These are phyloP conservation scores for Chimonanthus salicifolius DNA, from an alignment of 164 flowering plant species.

Conservation along the genomic window DNA sequence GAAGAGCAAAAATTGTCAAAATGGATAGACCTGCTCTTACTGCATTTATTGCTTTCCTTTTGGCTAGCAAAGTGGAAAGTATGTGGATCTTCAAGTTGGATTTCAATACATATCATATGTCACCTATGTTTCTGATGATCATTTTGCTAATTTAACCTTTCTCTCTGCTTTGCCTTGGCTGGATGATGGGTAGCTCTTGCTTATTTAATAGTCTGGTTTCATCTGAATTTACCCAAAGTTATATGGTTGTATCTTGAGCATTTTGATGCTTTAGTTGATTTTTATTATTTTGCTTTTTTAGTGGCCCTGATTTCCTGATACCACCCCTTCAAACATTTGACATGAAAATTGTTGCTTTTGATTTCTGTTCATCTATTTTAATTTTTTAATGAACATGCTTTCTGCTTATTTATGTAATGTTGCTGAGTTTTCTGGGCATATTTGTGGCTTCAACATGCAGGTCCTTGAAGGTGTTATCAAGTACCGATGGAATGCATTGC, in stretches of 20 bases:
- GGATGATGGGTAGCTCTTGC: background rate
- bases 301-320: too few species aligned
- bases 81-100: too few species aligned
- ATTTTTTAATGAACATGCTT: background rate
- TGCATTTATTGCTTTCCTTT: too few species aligned
- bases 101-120: too few species aligned
- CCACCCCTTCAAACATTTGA: too few species aligned
- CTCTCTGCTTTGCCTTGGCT: background rate
- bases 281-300: background rate
- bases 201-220: background rate
- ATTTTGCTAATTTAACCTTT: too few species aligned
- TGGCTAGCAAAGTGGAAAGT: too few species aligned
- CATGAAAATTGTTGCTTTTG: too few species aligned
- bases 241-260: background rate
- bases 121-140: too few species aligned
- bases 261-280: background rate
- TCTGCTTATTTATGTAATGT: background rate
- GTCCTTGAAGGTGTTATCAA: slow-evolving; percentile 96
- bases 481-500: slow-evolving; percentile 98
- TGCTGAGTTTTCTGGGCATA: background rate
- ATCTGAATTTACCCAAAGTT: background rate
- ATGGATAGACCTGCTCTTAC: too few species aligned
- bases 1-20: too few species aligned
- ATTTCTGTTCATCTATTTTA: too few species aligned
- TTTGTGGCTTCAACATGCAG: slow-evolving; percentile 27